These are phyloP conservation scores for Aspergillus wentii DNA, from an alignment of 495 filamentous ascomycete species.

Conservation along the genomic window DNA sequence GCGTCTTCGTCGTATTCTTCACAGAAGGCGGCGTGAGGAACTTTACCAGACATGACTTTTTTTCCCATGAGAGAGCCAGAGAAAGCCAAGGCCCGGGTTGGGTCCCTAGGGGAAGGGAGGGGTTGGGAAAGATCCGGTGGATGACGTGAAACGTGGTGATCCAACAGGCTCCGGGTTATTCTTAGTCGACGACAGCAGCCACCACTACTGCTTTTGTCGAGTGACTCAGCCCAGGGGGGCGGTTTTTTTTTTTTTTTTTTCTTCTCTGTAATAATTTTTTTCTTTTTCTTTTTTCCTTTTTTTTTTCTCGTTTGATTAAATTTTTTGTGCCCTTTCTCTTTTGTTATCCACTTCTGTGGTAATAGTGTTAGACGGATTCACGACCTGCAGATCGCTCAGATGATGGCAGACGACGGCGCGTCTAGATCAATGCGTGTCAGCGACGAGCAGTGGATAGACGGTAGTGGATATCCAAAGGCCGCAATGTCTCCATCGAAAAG, in stretches of 20 bases:
- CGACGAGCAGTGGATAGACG: constrained; percentile 17
- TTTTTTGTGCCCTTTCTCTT: neutral
- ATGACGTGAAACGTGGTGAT: constrained; percentile 30
- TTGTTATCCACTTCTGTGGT: too few relatives aligned
- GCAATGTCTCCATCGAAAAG: constrained; percentile 25
- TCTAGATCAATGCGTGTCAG: constrained; percentile 25
- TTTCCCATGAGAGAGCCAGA: constrained; percentile 5
- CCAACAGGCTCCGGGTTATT: constrained; percentile 19
- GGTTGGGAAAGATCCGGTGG: constrained; percentile 15
- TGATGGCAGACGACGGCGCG: constrained; percentile 14
- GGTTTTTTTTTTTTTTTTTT: constrained; percentile 4
- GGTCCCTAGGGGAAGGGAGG: constrained; percentile 9
- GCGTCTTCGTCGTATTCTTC: constrained; percentile 56
- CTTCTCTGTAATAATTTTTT: constrained; percentile 3
- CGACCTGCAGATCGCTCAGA: constrained; percentile 15
- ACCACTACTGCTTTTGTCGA: constrained; percentile 17
- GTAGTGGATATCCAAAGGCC: constrained; percentile 14
- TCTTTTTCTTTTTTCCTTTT: constrained; percentile 1
- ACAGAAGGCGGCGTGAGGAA: constrained; percentile 41
- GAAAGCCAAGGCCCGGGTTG: constrained; percentile 19
- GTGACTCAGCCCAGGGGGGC: too few relatives aligned
- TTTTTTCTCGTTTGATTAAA: neutral
- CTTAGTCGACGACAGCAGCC: constrained; percentile 20
- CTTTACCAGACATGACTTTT: constrained; percentile 35
- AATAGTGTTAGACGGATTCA: too few relatives aligned